phyloP scores from a whole-genome alignment of 345 rosid genomes.

The Geranium rotundifolium region DNA sequence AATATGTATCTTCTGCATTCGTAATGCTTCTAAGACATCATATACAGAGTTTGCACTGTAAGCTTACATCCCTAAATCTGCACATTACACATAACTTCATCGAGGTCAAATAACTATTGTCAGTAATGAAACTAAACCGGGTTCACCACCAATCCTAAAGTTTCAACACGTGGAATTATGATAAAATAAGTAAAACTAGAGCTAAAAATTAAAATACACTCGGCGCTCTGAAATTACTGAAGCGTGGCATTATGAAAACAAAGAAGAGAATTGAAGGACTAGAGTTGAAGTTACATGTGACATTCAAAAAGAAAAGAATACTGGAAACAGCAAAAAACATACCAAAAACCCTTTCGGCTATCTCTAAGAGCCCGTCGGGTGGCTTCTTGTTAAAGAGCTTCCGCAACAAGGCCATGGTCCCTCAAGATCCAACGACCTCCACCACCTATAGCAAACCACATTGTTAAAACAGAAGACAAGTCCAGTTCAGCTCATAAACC shows the following conservation, averaged over 20 bases:
- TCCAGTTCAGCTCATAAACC: not conserved
- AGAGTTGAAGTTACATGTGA: not conserved
- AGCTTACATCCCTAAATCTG: not conserved
- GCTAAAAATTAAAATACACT: not conserved
- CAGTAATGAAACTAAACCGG: not conserved
- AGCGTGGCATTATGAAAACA: not conserved
- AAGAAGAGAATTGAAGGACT: too few species aligned
- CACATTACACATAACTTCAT: not conserved
- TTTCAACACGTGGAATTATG: too few species aligned
- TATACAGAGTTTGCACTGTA: not conserved
- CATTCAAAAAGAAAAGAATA: not conserved
- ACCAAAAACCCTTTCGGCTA: conserved; percentile 82
- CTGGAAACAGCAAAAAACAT: conserved; percentile 12
- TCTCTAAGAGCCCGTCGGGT: conserved; percentile 71
- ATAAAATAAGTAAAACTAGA: not conserved
- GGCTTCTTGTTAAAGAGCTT: conserved; percentile 64
- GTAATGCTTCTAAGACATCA: too few species aligned
- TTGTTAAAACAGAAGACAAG: not conserved
- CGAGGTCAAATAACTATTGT: not conserved
- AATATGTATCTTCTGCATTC: too few species aligned
- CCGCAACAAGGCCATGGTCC: conserved; percentile 54
- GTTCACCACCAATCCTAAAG: not conserved
- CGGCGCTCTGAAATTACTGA: not conserved
- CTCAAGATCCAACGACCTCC: conserved; percentile 8
- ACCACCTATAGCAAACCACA: not conserved